A percentile compares a stretch with the other conserved stretches of the same genome.
phyloP scores from a whole-genome alignment of 495 filamentous ascomycete species.

The Clohesyomyces aquaticus region DNA sequence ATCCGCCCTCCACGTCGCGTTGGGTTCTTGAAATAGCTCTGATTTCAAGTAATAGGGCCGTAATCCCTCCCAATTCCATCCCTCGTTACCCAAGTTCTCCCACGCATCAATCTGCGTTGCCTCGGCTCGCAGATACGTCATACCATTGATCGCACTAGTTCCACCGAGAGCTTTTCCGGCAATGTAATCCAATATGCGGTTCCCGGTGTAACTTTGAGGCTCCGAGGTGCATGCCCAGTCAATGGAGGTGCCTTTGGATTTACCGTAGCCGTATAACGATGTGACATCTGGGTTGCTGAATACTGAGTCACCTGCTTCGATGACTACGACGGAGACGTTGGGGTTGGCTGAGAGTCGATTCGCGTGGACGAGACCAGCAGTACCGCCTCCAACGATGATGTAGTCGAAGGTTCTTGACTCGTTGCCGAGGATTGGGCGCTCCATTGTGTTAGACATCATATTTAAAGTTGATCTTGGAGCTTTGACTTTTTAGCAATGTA shows the following conservation, averaged over 20 bases:
- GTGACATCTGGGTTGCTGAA: neutral
- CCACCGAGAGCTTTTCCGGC: conserved; percentile 59
- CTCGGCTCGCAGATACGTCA: conserved; percentile 53
- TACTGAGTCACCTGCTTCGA: conserved; percentile 51
- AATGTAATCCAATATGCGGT: conserved; percentile 46
- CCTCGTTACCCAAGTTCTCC: conserved; percentile 22
- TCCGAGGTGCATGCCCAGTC: conserved; percentile 58
- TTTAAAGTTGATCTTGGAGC: too few relatives aligned
- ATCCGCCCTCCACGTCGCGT: neutral
- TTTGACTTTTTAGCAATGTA: too few relatives aligned
- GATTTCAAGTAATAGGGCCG: conserved; percentile 24
- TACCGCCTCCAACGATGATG: conserved; percentile 38
- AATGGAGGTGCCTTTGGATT: conserved; percentile 37
- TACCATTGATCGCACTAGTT: conserved; percentile 59
- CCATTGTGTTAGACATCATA: too few relatives aligned
- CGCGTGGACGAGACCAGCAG: conserved; percentile 39
- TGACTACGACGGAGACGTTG: conserved; percentile 49
- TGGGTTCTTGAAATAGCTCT: conserved; percentile 19
- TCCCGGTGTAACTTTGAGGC: conserved; percentile 51
- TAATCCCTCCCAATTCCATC: conserved; percentile 31
- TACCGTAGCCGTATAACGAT: neutral
- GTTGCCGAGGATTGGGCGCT: neutral
- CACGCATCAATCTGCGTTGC: conserved; percentile 43
- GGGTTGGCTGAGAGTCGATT: conserved; percentile 39
- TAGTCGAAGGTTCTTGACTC: conserved; percentile 26